Conservation (phyloP, 2,329 filamentous ascomycete species). For the Chaetoscypha palmicola region DNA sequence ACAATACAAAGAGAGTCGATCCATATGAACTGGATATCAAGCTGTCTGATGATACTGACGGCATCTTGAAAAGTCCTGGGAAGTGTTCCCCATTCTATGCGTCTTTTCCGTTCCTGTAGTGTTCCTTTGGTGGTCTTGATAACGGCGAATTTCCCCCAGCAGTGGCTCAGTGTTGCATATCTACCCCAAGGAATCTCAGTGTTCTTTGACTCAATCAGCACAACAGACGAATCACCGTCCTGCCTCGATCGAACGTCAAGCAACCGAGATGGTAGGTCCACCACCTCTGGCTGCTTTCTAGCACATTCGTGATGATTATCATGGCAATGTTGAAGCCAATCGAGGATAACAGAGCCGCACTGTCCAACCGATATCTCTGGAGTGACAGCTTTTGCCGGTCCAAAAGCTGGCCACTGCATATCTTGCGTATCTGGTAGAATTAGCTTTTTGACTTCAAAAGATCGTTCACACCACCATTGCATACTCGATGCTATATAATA, state of each 20-base stretch:
- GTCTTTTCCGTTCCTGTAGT: not conserved
- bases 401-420: no score
- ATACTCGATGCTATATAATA: no score
- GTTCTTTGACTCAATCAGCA: not conserved
- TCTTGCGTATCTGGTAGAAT: no score
- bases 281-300: no score
- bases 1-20: constrained; percentile 16
- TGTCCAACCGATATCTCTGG: no score
- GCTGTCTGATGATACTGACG: constrained; percentile 2
- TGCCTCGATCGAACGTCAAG: not conserved
- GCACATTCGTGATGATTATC: no score
- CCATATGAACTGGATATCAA: constrained; percentile 12
- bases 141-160: not conserved
- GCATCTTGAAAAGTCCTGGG: constrained; percentile 12
- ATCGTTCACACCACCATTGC: no score
- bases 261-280: not conserved
- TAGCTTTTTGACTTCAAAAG: no score
- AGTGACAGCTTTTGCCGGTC: no score
- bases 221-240: not conserved
- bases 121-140: not conserved
- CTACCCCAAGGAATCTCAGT: not conserved
- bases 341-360: no score
- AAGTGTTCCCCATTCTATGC: not conserved
- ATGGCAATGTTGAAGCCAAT: no score
- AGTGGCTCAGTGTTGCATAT: not conserved